Evolutionary conservation across 1,284 basidiomycete species (phyloP).

Genomic region (Ceratobasidium sp.): DNA sequence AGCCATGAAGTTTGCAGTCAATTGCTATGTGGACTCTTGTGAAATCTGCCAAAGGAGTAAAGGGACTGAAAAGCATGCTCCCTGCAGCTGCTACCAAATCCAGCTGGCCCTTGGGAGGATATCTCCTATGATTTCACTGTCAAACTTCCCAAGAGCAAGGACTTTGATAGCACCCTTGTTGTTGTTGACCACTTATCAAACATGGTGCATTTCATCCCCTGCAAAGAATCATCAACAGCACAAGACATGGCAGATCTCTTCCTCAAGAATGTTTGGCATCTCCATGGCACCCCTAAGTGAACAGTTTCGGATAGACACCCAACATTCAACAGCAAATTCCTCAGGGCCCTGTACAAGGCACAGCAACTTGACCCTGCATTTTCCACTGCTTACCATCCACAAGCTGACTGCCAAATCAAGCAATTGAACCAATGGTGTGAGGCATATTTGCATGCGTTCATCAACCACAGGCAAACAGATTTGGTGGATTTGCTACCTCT

Average conservation of each 20-base stretch:
- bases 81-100: slow-evolving; percentile 39
- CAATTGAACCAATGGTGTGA: slow-evolving; percentile 46
- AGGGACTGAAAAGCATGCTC: slow-evolving; percentile 16
- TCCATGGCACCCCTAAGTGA: slow-evolving; percentile 41
- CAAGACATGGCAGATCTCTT: slow-evolving; percentile 4
- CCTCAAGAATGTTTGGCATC: slow-evolving; percentile 2
- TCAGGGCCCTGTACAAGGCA: slow-evolving; percentile 36
- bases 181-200: slow-evolving; percentile 50
- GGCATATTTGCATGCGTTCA: slow-evolving; percentile 40
- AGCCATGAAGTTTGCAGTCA: slow-evolving; percentile 28
- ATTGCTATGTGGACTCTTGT: slow-evolving; percentile 42
- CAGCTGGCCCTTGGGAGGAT: slow-evolving; percentile 45
- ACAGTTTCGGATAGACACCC: slow-evolving; percentile 45
- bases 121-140: slow-evolving; percentile 50
- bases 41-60: slow-evolving; percentile 43
- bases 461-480: slow-evolving; percentile 40
- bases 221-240: slow-evolving; percentile 37
- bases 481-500: slow-evolving; percentile 41
- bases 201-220: slow-evolving; percentile 46
- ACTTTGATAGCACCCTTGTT: slow-evolving; percentile 48
- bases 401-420: slow-evolving; percentile 50
- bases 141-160: slow-evolving; percentile 45
- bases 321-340: slow-evolving; percentile 44
- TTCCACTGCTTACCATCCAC: slow-evolving; percentile 47
- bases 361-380: slow-evolving; percentile 38